These are phyloP conservation scores for Xylaria nigripes DNA, from an alignment of 495 filamentous ascomycete species.

Conservation along the genomic window DNA sequence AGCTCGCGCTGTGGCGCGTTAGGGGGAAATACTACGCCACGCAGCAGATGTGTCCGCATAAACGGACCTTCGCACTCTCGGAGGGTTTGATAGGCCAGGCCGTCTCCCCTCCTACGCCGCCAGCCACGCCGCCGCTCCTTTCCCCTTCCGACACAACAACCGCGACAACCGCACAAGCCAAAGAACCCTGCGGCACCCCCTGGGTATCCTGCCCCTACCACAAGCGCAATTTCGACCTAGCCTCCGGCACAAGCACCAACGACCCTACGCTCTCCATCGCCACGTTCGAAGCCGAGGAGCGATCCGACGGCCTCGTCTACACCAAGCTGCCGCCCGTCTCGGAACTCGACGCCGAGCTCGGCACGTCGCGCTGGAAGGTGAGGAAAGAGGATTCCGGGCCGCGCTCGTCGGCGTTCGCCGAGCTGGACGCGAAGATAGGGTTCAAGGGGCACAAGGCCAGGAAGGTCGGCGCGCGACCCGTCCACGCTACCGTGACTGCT, in stretches of 20 bases:
- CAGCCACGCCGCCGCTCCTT: conserved; percentile 40
- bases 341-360: conserved; percentile 75
- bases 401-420: conserved; percentile 45
- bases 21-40: conserved; percentile 78
- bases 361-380: conserved; percentile 78
- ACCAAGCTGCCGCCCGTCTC: conserved; percentile 76
- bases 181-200: conserved; percentile 40
- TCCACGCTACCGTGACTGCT: conserved; percentile 17
- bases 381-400: conserved; percentile 61
- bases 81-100: conserved; percentile 85
- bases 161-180: background rate
- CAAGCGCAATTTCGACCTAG: conserved; percentile 84
- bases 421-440: conserved; percentile 56
- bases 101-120: conserved; percentile 21
- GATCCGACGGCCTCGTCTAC: conserved; percentile 76
- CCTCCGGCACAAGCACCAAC: conserved; percentile 65
- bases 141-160: conserved; percentile 2
- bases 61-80: conserved; percentile 81
- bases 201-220: conserved; percentile 90
- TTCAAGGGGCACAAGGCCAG: conserved; percentile 33
- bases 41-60: conserved; percentile 98
- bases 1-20: conserved; percentile 85
- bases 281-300: conserved; percentile 73
- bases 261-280: conserved; percentile 74
- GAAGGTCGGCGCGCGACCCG: conserved; percentile 35